Conservation (phyloP, 192 early-diverging fungal genomes). For the Martensiomyces pterosporus region DNA sequence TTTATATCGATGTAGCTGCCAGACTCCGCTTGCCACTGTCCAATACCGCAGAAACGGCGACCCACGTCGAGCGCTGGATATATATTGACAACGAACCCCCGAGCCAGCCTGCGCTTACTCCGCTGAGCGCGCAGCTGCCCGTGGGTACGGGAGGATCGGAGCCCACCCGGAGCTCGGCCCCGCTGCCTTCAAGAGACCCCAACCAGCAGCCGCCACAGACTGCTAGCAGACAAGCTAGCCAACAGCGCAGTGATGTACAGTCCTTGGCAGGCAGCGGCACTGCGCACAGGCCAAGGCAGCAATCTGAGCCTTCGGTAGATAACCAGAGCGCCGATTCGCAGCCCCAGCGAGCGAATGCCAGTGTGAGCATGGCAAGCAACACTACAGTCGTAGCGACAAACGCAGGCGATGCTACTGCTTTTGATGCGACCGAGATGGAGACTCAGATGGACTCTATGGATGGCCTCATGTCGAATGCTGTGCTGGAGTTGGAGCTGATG, state of each 20-base stretch:
- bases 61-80: constrained; percentile 33
- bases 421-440: constrained; percentile 18
- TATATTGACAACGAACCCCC: constrained; percentile 13
- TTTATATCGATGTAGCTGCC: constrained; percentile 38
- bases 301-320: too few species aligned
- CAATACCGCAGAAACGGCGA: constrained; percentile 23
- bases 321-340: too few species aligned
- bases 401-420: background rate
- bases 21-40: constrained; percentile 34
- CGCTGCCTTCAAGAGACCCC: too few species aligned
- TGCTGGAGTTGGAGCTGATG: constrained; percentile 39
- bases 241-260: too few species aligned
- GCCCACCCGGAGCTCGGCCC: too few species aligned
- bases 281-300: too few species aligned
- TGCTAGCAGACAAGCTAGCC: too few species aligned
- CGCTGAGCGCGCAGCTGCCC: background rate
- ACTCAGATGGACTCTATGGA: constrained; percentile 29
- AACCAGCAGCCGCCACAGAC: background rate
- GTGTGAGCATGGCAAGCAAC: too few species aligned
- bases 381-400: background rate
- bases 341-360: too few species aligned
- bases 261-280: too few species aligned
- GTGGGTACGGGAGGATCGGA: too few species aligned
- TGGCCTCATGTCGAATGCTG: constrained; percentile 29
- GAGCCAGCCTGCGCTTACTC: constrained; percentile 4